Conservation (phyloP, 1,284 basidiomycete genomes). For the Cryptococcus floricola region DNA sequence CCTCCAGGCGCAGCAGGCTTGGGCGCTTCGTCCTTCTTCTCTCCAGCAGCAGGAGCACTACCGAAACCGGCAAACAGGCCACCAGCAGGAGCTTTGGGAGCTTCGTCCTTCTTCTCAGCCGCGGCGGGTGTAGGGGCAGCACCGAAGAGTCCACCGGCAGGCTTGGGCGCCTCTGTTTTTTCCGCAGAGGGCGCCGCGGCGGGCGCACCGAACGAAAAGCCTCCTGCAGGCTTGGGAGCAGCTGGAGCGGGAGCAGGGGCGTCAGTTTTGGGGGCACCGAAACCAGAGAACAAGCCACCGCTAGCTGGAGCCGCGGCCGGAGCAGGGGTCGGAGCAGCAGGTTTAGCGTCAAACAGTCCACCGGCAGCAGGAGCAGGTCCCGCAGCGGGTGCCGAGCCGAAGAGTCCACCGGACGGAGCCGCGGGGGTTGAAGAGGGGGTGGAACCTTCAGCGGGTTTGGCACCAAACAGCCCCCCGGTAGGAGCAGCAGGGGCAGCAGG, state of each 20-base stretch:
- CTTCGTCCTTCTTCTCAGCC: not conserved
- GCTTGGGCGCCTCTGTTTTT: slow-evolving; percentile 15
- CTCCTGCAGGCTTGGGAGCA: slow-evolving; percentile 15
- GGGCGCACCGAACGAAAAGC: slow-evolving; percentile 25
- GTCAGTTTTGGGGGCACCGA: slow-evolving; percentile 6
- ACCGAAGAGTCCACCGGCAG: slow-evolving; percentile 29
- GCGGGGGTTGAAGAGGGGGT: too few species aligned
- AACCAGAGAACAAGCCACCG: slow-evolving; percentile 32
- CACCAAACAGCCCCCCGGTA: too few species aligned
- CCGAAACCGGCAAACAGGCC: slow-evolving; percentile 5
- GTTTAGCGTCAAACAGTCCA: slow-evolving; percentile 10
- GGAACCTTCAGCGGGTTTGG: too few species aligned
- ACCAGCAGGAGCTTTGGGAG: too few species aligned
- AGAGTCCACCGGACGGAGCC: slow-evolving; percentile 27
- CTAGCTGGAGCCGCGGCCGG: slow-evolving; percentile 24
- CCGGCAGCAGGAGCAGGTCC: slow-evolving; percentile 15
- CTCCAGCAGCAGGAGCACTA: slow-evolving; percentile 22
- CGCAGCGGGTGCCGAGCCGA: slow-evolving; percentile 18
- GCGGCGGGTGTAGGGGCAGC: slow-evolving; percentile 4
- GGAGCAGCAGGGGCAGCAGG: slow-evolving; percentile 20
- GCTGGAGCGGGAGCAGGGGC: slow-evolving; percentile 21
- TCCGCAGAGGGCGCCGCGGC: slow-evolving; percentile 19
- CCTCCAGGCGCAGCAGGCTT: slow-evolving; percentile 8
- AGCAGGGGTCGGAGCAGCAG: slow-evolving; percentile 30
- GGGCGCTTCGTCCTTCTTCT: slow-evolving; percentile 23